Evolutionary conservation across 164 flowering plant genomes (phyloP).

Genomic region (Chimonanthus praecox): DNA sequence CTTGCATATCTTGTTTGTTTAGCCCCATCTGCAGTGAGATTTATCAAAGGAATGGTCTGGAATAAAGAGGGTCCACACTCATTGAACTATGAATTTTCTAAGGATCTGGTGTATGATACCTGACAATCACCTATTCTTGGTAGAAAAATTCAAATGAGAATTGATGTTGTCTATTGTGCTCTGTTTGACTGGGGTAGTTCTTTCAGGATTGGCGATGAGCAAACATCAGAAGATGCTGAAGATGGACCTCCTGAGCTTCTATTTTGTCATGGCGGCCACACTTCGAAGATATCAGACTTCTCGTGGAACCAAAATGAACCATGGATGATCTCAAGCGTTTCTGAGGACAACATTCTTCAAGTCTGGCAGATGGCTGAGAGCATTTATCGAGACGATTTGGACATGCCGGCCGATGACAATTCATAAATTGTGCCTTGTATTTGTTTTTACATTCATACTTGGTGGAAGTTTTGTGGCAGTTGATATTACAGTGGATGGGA

Average conservation of each 20-base stretch:
- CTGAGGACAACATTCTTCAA: conserved; percentile 88
- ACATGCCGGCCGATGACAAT: conserved; percentile 17
- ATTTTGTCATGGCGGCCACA: conserved; percentile 94
- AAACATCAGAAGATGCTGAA: conserved; percentile 75
- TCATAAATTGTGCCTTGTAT: background rate
- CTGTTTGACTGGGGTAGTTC: background rate
- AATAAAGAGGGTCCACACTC: no score
- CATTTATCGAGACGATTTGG: conserved; percentile 63
- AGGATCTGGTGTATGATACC: background rate
- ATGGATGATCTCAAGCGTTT: conserved; percentile 88
- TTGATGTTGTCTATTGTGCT: background rate
- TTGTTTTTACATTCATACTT: no score
- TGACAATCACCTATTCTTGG: background rate
- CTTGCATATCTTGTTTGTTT: background rate
- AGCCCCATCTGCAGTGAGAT: background rate
- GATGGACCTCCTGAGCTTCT: conserved; percentile 97
- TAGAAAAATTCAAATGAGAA: background rate
- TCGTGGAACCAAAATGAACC: conserved; percentile 82
- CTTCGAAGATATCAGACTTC: conserved; percentile 83
- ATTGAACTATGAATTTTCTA: background rate
- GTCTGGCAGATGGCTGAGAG: conserved; percentile 89
- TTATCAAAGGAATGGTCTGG: background rate
- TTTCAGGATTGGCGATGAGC: conserved; percentile 91
- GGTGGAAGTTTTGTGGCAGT: no score
- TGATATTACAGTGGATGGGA: no score